Base-by-base conservation (phyloP, 176 grass and related monocot genomes). In the Avena sativa region DNA sequence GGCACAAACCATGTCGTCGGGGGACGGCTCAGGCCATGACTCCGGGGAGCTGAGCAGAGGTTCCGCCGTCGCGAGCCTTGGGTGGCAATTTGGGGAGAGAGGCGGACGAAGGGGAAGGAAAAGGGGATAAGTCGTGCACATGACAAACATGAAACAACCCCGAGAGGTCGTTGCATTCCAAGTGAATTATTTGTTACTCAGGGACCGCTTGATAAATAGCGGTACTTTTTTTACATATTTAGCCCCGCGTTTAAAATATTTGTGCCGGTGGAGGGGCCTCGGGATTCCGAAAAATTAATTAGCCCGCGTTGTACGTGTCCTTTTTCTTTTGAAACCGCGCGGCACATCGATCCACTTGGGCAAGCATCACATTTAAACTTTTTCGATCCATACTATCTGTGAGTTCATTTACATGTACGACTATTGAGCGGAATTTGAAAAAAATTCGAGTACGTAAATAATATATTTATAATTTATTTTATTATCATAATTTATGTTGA, bases 1-100 rank as follows among this genome's bases (percentile, higher is more conserved):
- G 0, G 23, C 73, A 34, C 34, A 50, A 64, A 72, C 73, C 56
- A 19, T 74, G 16, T 77, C 50, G 25, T 44, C 15, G 0, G n/a
- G 79, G 40, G 46, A 23, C 28, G 53, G 14, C 12, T 83, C 84
- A 79, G 53, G 55, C 83, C 83, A 78, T 71, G 84, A 16, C 52
- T 76, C 36, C 40, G 63, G 17, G 14, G 65, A 68, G 65, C 66
- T 34, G 63, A 32, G 63, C 63, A 16, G 13, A 0, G 28, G 1
- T 12, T 34, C 74, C 74, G 74, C 50, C 49, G 30, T 20, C 23
- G 58, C 30, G 21, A 68, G 59, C 2, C 25, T 59, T 12, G 6
- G 43, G 2, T 6, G 26, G n/a, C 28, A 28, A 28, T 28, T 28
- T 28, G 28, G 28, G 1, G 19, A 9, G 34, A 46, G 5, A 30